Base-by-base conservation (phyloP, 139 green algal genomes). In the Pleodorina starrii region DNA sequence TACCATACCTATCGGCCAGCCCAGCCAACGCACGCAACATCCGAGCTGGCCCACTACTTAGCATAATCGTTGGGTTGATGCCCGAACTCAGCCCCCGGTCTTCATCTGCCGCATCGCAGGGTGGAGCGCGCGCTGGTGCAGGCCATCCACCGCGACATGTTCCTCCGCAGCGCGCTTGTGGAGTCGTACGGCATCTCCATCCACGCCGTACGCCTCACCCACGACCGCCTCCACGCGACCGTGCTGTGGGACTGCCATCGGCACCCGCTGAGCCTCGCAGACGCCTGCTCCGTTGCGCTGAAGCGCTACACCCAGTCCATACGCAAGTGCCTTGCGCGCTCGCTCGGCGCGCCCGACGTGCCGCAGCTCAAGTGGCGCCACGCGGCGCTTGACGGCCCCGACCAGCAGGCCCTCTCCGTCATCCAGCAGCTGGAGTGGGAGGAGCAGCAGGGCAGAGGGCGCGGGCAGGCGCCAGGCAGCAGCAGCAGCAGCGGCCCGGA, bases 231-330 rank as follows among this genome's bases (percentile, higher is more conserved):
- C 51, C 78, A 60, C 17, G 78, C 78, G 6, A 38, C 78, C 0
- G 36, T 85, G 17, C 78, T 85, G 10, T 85, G 78, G 78, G 51
- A 73, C 51, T 85, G 78, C 78, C 35, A 36, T 36, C 51, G 43
- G 9, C 54, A 54, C 16, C 51, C 51, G 1, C 48, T 14, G 48
- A 27, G 48, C 32, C 48, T 84, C n/a, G 27, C 51, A 16, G 50
- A 51, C 44, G 38, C 78, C 11, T 84, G 76, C 76, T 6, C 21
- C 21, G 32, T 60, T 0, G 57, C 78, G 21, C 27, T 85, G 38
- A 29, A 27, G 21, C 78, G 78, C 0, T 38, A 85, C 25, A 36
- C 32, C 9, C n/a, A 60, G 5, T 35, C 27, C 1, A 40, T 85
- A 17, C 51, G 78, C 36, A 54, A 1, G 2, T 4, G 78, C 29